These are phyloP conservation scores for Phalaenopsis equestris DNA, from an alignment of 106 monocot species.

Conservation along the genomic window DNA sequence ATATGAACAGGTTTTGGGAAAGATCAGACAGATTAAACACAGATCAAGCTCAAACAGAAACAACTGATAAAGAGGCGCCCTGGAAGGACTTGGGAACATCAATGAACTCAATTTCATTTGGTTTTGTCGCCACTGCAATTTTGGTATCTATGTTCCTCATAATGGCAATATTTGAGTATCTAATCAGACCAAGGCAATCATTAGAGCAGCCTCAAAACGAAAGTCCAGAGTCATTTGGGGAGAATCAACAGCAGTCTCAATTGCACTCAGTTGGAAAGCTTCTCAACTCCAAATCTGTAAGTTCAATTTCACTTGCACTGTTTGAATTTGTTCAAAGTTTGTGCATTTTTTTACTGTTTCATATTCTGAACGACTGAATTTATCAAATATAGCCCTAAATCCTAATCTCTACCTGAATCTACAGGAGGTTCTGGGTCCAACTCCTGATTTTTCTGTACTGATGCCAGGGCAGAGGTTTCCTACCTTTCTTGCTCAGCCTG, in stretches of 20 bases:
- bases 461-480: conserved; percentile 83
- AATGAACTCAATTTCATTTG: conserved; percentile 79
- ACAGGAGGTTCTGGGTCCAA: conserved; percentile 26
- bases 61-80: conserved; percentile 25
- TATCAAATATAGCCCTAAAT: background rate
- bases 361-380: background rate
- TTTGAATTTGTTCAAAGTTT: background rate
- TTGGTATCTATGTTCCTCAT: conserved; percentile 85
- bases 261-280: conserved; percentile 29
- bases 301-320: background rate
- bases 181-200: conserved; percentile 44
- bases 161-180: conserved; percentile 86
- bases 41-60: conserved; percentile 27
- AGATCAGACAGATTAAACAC: conserved; percentile 34
- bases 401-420: background rate
- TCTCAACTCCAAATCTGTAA: conserved; percentile 31
- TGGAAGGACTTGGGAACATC: conserved; percentile 56
- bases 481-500: conserved; percentile 74
- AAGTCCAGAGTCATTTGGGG: conserved; percentile 5
- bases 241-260: conserved; percentile 10
- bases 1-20: conserved; percentile 49
- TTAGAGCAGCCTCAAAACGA: conserved; percentile 3
- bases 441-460: conserved; percentile 50
- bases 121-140: conserved; percentile 84
- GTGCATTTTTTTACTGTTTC: background rate